Evolutionary conservation across 1,139 yeast species (phyloP), one percentile per base, ranked within the genome.

Genomic region (Candida tropicalis): DNA sequence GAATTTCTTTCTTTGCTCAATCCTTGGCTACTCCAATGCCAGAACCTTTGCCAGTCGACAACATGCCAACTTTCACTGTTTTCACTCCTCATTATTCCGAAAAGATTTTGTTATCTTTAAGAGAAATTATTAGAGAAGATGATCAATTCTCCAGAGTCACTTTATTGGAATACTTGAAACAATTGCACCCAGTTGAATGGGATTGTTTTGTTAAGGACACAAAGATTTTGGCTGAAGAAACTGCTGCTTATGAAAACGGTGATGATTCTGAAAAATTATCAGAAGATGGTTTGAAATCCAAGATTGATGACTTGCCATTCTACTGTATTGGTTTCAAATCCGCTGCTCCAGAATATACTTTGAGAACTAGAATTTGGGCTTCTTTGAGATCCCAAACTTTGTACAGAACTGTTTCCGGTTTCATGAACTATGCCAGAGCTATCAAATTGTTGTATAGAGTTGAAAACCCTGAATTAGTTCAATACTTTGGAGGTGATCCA

Each of bases 191-290:
- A 0, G 51, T 63, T 8, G 82, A 77, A 52, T 77, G 82, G 82
- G 60, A 62, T 3, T 70, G 74, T 48, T 77, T 77, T 51, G 78
- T 77, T 0, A 66, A 65, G 43, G 82, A 77, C 59, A 73, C 81
- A 0, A 74, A 71, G 45, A 53, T 71, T 48, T 53, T 76, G 39
- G 77, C 79, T 0, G 99, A 93, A 70, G 99, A 95, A 75, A 87
- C 95, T 52, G 93, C 93, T 59, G 91, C 91, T 31, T 86, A 78
- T 56, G 90, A 85, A 63, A 79, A 79, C 56, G 87, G 84, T 51
- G 86, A 79, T 18, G 83, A 78, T 42, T 77, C 77, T 43, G 95
- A 87, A 59, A 65, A 70, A 58, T 56, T 63, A 38, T 63, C 59
- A 45, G 74, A 72, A 40, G 45, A 63, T 16, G 66, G 59, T 29